Evolutionary conservation across 2,329 filamentous ascomycete genomes (phyloP), one percentile per base, ranked within the genome.

Genomic region (Aspergillus ochraceus): DNA sequence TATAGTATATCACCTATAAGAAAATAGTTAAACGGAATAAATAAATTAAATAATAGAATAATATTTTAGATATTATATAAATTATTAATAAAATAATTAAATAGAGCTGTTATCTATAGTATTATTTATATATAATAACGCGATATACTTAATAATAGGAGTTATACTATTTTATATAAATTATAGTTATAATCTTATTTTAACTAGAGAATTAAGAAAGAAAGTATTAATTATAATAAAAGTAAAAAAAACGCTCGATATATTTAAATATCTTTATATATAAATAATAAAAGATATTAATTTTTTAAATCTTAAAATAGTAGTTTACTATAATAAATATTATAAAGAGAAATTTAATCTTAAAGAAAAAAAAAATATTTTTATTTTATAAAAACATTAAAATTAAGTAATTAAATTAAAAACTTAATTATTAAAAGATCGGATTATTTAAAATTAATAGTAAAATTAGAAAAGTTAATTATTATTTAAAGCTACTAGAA

Each of bases 61-160:
- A 3, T 60, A 57, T 32, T 30, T 60, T 45, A 19, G 11, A 30
- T 51, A 60, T 26, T 56, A 60, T 57, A 49, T 58, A 32, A 58
- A 58, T 26, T 58, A 58, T 17, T 22, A 54, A 42, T 17, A 58
- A 22, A 12, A 58, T 26, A 30, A 59, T 59, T 60, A 51, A n/a
- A 49, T 50, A 45, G 32, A 45, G 32, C 30, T 54, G 19, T 46
- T 57, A 57, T n/a, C 14, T 19, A 52, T 52, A 36, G 20, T 14
- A 36, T 26, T 55, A 26, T 55, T 52, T 29, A 29, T 45, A 54
- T 54, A 55, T 9, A 55, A 54, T 45, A 54, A 22, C 22, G 22
- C 22, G 22, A 22, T 22, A 22, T 22, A 22, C 22, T 22, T 22
- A 22, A 22, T 22, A 54, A 54, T 14, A 20, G 17, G 26, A 14